Percentiles rank a stretch among this genome's conserved stretches.
phyloP scores from a whole-genome alignment of 2,329 filamentous ascomycete genomes.

The Bipolaris oryzae region DNA sequence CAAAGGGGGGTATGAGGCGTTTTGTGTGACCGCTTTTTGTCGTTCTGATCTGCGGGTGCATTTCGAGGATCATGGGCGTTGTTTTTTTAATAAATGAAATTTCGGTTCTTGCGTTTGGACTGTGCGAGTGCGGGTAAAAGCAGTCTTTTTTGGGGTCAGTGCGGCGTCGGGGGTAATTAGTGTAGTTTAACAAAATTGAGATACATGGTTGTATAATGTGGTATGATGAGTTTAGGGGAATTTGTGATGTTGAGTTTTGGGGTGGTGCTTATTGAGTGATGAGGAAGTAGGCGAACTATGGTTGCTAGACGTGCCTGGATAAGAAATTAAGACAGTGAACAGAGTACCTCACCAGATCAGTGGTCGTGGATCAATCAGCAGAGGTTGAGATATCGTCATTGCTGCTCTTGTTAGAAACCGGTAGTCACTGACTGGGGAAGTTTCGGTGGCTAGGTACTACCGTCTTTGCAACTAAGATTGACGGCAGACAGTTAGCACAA shows the following conservation, averaged over 20 bases:
- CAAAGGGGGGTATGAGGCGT: conserved; percentile 8
- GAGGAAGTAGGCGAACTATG: too few species aligned
- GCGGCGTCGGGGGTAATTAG: not conserved
- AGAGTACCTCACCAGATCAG: too few species aligned
- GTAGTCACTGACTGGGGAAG: too few species aligned
- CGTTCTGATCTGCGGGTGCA: conserved; percentile 9
- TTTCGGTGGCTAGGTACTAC: too few species aligned
- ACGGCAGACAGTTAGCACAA: too few species aligned
- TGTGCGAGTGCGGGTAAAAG: conserved; percentile 8
- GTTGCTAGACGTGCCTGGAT: too few species aligned
- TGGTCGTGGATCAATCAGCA: too few species aligned
- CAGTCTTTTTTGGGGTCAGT: not conserved
- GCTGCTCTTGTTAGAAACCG: too few species aligned
- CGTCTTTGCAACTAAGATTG: too few species aligned
- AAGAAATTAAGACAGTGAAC: too few species aligned
- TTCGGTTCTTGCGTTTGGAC: not conserved
- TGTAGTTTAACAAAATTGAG: conserved; percentile 13
- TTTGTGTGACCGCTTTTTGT: conserved; percentile 5
- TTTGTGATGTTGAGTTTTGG: not conserved
- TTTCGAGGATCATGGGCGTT: conserved; percentile 13
- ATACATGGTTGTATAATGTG: not conserved
- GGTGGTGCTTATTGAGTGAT: not conserved
- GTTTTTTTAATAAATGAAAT: conserved; percentile 6
- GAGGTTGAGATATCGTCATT: too few species aligned
- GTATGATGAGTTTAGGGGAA: not conserved